These are phyloP conservation scores for Rhizophagus prolifer DNA, from an alignment of 192 early-diverging fungal genomes.

Conservation along the genomic window DNA sequence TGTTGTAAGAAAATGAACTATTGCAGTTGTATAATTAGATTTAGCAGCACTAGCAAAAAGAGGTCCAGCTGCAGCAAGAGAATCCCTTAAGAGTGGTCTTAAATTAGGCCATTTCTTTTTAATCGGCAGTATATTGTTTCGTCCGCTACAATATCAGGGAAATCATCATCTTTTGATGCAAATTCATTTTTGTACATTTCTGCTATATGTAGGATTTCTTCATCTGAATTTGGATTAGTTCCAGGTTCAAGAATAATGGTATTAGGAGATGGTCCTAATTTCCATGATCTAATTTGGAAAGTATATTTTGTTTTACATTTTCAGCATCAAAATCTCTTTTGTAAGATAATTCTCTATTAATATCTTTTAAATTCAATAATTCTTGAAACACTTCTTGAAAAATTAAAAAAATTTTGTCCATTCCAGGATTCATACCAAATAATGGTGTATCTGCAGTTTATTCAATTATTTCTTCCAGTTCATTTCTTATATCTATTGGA, in stretches of 20 bases:
- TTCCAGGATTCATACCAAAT: background rate
- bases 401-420: too few relatives aligned
- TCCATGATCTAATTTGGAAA: background rate
- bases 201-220: background rate
- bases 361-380: too few relatives aligned
- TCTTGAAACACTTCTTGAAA: too few relatives aligned
- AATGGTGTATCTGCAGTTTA: background rate
- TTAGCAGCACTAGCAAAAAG: too few relatives aligned
- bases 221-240: background rate
- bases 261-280: background rate
- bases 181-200: conserved; percentile 10
- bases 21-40: too few relatives aligned
- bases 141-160: background rate
- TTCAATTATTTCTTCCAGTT: too few relatives aligned
- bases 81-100: background rate
- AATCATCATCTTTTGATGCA: background rate
- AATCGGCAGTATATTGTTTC: background rate
- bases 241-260: conserved; percentile 5
- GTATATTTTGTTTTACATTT: background rate
- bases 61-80: background rate
- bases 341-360: too few relatives aligned
- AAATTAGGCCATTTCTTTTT: background rate
- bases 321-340: conserved; percentile 2
- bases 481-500: background rate
- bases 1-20: too few relatives aligned